Percentiles rank a stretch among this genome's conserved stretches.
Evolutionary conservation across 2,329 filamentous ascomycete species (phyloP).

Genomic region (Exutisphaerella laricina): DNA sequence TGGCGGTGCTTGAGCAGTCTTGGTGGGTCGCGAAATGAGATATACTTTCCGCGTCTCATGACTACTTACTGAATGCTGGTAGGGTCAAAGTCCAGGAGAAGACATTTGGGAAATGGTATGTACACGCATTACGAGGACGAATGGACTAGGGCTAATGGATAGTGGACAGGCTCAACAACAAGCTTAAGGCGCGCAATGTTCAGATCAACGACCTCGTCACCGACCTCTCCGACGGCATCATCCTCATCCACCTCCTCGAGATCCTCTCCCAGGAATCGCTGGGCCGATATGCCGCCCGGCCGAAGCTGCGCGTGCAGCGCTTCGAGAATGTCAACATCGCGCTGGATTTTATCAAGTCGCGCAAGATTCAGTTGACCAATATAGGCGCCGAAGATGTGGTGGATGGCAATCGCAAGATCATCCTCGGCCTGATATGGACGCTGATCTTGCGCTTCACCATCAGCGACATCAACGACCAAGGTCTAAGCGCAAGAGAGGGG

Average conservation of each 20-base stretch:
- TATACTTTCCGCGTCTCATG: background rate
- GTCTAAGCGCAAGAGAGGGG: constrained; percentile 95
- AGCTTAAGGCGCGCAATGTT: constrained; percentile 71
- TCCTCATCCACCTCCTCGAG: constrained; percentile 95
- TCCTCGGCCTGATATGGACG: constrained; percentile 95
- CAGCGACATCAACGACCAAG: constrained; percentile 96
- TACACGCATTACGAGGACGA: constrained; percentile 7
- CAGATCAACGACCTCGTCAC: constrained; percentile 80
- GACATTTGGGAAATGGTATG: constrained; percentile 96
- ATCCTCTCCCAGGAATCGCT: constrained; percentile 91
- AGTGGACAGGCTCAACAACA: constrained; percentile 74
- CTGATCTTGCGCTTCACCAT: constrained; percentile 97
- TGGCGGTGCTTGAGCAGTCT: constrained; percentile 49
- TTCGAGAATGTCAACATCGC: constrained; percentile 98
- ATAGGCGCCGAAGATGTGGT: constrained; percentile 98
- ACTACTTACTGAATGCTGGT: constrained; percentile 6
- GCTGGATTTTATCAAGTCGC: constrained; percentile 83
- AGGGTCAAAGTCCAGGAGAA: constrained; percentile 65
- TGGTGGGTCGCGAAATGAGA: constrained; percentile 14
- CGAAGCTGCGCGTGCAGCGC: constrained; percentile 89
- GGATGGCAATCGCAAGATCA: constrained; percentile 96
- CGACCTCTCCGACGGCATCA: constrained; percentile 89
- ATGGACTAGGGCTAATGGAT: background rate
- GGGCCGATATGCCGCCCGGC: constrained; percentile 92
- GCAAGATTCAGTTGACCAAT: constrained; percentile 95